Base-by-base conservation (phyloP, 768 basidiomycete species). In the Lactarius tabidus region DNA sequence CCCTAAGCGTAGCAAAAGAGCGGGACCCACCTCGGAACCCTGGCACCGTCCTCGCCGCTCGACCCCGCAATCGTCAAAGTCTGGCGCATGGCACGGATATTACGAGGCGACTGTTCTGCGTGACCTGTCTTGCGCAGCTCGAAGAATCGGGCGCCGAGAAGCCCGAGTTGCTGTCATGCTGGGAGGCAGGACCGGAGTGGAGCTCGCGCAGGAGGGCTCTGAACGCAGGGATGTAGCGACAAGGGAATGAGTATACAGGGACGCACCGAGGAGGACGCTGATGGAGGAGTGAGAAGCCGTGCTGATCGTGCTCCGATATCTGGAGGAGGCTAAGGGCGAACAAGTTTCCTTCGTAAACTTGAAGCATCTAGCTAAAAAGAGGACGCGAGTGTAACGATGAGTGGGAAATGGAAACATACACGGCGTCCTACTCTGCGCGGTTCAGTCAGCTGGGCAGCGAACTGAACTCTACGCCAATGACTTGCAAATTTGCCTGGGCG, bases 381-480 rank as follows among this genome's bases (percentile, higher is more conserved):
- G 17, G 45, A 62, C 53, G 57, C 36, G 53, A 53, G 53, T 53
- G 62, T 38, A 45, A 69, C 41, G 39, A 35, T 57, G 45, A 29
- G 41, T 15, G 59, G 60, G 52, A 45, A 38, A 59, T 43, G n/a
- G 26, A 45, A 29, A 77, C 88, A 71, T 74, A 92, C 90, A 94
- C 82, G 29, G 90, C 85, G 72, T 93, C 91, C 39, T 82, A 81
- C 70, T 92, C 90, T 28, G 93, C 84, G 0, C 87, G 78, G 74
- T 94, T 91, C 6, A 94, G 77, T 1, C 91, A 91, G 68, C 90
- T 92, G 0, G 92, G 92, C 14, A 94, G 79, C 8, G 85, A 85
- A 69, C 84, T 91, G 74, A 92, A 94, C 74, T 93, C 92, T 59
- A 93, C 80, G 70, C 84, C 80, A 33, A 86, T 85, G 20, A 92